Percentiles rank a stretch among this genome's conserved stretches.
These are phyloP conservation scores for Diophrys sp. DNA, from an alignment of 73 alveolate genomes.

Conservation along the genomic window DNA sequence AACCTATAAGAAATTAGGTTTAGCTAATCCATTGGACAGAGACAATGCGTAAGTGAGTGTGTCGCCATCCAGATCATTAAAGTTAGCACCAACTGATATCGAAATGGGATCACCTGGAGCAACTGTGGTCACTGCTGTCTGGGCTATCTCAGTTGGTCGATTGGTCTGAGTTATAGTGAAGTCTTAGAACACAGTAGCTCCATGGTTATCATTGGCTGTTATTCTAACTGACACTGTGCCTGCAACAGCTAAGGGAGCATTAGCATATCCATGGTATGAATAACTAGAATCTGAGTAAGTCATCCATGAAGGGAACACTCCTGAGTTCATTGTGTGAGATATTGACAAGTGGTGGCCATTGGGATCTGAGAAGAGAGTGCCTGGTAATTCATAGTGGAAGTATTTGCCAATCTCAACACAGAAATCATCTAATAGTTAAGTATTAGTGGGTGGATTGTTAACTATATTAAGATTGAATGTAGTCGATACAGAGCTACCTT, in stretches of 20 bases:
- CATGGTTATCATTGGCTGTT: not conserved
- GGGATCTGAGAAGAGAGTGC: not conserved
- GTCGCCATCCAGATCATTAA: not conserved
- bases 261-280: not conserved
- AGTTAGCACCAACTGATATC: not conserved
- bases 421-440: not conserved
- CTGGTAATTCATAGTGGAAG: constrained; percentile 2
- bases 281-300: not conserved
- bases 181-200: not conserved
- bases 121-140: not conserved
- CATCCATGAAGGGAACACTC: not conserved
- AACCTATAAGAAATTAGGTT: not conserved
- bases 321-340: not conserved
- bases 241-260: not conserved
- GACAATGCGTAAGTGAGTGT: not conserved
- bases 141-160: not conserved
- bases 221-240: not conserved
- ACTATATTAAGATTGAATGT: not conserved
- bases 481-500: not conserved
- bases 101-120: not conserved
- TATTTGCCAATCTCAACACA: not conserved
- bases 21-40: not conserved
- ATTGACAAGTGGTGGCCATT: not conserved
- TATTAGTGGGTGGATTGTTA: not conserved
- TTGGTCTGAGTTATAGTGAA: not conserved